Percentiles rank a stretch among this genome's conserved stretches.
These are phyloP conservation scores for Amaranthus palmeri DNA, from an alignment of 148 eudicot genomes.

Conservation along the genomic window DNA sequence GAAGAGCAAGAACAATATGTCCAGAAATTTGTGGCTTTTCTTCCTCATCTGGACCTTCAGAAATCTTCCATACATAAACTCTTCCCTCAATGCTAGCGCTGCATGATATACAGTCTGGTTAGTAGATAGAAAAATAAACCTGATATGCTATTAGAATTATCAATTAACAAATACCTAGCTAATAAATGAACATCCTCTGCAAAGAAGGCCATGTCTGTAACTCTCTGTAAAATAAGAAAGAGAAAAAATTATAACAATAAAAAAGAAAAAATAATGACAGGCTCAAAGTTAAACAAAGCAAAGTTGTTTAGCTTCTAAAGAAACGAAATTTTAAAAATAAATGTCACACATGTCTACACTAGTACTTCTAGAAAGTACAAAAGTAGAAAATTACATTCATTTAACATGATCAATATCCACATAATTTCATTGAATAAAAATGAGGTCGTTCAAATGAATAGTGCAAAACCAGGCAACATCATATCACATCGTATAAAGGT, in stretches of 20 bases:
- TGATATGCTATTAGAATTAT: constrained; percentile 3
- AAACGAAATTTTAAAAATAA: background rate
- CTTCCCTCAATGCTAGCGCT: constrained; percentile 98
- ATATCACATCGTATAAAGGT: no score
- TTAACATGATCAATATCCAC: no score
- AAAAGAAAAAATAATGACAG: background rate
- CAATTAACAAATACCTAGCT: constrained; percentile 61
- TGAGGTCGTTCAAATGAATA: no score
- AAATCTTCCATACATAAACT: constrained; percentile 84
- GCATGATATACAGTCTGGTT: constrained; percentile 21
- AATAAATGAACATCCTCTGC: constrained; percentile 98
- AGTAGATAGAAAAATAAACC: constrained; percentile 15
- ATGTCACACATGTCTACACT: background rate
- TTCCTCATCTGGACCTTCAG: constrained; percentile 86
- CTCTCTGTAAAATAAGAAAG: constrained; percentile 54
- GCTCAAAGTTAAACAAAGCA: background rate
- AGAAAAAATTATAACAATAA: background rate
- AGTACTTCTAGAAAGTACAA: background rate
- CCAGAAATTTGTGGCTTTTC: constrained; percentile 90
- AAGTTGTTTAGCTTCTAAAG: background rate
- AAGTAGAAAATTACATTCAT: no score
- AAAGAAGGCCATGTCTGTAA: constrained; percentile 98
- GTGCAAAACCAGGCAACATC: no score
- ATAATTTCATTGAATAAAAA: no score
- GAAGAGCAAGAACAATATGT: constrained; percentile 63